These are phyloP conservation scores for Meredithiella fracta DNA, from an alignment of 2,329 filamentous ascomycete species.

Conservation along the genomic window DNA sequence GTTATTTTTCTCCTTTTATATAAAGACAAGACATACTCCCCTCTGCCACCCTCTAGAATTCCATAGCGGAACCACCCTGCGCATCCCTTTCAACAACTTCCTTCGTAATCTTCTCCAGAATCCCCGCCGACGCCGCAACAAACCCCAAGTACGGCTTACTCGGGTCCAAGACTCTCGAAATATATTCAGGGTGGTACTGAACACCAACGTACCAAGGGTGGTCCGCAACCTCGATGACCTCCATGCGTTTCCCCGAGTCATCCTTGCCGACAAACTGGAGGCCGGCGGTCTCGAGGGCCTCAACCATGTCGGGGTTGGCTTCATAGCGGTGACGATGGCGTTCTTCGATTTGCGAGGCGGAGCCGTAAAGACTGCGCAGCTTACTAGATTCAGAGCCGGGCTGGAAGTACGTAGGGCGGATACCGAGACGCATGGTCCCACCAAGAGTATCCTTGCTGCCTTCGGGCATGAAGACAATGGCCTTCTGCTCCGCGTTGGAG, in stretches of 20 bases:
- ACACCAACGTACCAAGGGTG: slow-evolving; percentile 73
- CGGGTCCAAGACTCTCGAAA: slow-evolving; percentile 56
- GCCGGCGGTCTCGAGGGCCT: slow-evolving; percentile 49
- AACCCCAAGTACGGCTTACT: slow-evolving; percentile 64
- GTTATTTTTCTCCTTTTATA: not conserved
- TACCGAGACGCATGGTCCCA: slow-evolving; percentile 74
- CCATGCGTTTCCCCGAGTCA: slow-evolving; percentile 61
- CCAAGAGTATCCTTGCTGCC: slow-evolving; percentile 39
- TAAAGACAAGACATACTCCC: not conserved
- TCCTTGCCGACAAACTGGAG: slow-evolving; percentile 68
- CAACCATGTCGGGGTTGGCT: slow-evolving; percentile 67
- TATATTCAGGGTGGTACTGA: slow-evolving; percentile 81
- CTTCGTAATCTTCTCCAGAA: slow-evolving; percentile 33
- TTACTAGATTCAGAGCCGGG: slow-evolving; percentile 59
- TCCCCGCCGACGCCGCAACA: slow-evolving; percentile 58
- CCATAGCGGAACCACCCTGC: slow-evolving; percentile 9
- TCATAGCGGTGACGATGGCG: slow-evolving; percentile 82
- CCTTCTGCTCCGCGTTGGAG: slow-evolving; percentile 42
- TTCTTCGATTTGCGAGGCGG: slow-evolving; percentile 41
- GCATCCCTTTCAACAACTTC: slow-evolving; percentile 17
- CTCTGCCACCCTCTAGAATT: slow-evolving; percentile 5
- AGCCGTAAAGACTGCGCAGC: slow-evolving; percentile 58
- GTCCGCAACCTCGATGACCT: slow-evolving; percentile 65
- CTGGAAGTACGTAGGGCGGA: slow-evolving; percentile 61
- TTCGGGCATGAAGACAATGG: slow-evolving; percentile 89